phyloP scores from a whole-genome alignment of 1,284 basidiomycete genomes.

The Ustilago xerochloae region DNA sequence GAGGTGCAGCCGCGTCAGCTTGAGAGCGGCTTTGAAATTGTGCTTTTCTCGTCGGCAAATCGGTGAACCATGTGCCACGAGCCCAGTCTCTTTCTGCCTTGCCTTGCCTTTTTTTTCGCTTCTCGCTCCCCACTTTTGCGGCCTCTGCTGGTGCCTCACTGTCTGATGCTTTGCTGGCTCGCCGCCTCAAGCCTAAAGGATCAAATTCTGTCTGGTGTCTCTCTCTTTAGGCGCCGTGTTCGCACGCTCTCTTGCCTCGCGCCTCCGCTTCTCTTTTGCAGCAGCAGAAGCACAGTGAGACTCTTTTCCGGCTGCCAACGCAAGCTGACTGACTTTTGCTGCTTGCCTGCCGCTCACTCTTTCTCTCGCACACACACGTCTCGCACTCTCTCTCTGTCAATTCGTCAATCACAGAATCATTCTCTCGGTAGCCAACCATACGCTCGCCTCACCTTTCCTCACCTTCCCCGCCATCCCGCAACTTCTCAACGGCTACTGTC shows the following conservation, averaged over 20 bases:
- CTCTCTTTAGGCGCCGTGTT: conserved; percentile 2
- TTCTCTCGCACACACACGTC: neutral
- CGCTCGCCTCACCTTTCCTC: neutral
- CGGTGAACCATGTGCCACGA: neutral
- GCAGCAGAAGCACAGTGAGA: conserved; percentile 4
- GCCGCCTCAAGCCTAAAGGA: no score
- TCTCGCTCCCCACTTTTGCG: neutral
- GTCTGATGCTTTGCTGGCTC: conserved; percentile 1
- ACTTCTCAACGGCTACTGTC: neutral
- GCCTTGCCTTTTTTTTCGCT: no score
- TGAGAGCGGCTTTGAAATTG: neutral
- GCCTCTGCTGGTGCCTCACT: neutral
- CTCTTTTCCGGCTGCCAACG: neutral
- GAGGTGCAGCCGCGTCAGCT: neutral
- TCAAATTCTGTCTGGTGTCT: neutral
- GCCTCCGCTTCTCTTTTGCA: neutral
- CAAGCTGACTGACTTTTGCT: conserved; percentile 1
- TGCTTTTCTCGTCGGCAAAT: neutral
- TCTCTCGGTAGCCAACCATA: no score
- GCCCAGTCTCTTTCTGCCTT: neutral
- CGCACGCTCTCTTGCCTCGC: neutral
- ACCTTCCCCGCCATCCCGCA: conserved; percentile 3
- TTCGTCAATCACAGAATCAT: neutral
- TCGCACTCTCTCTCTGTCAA: neutral
- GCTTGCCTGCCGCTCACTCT: neutral